Base-by-base conservation (phyloP, 2,329 filamentous ascomycete genomes). In the Colletotrichum somersetense region DNA sequence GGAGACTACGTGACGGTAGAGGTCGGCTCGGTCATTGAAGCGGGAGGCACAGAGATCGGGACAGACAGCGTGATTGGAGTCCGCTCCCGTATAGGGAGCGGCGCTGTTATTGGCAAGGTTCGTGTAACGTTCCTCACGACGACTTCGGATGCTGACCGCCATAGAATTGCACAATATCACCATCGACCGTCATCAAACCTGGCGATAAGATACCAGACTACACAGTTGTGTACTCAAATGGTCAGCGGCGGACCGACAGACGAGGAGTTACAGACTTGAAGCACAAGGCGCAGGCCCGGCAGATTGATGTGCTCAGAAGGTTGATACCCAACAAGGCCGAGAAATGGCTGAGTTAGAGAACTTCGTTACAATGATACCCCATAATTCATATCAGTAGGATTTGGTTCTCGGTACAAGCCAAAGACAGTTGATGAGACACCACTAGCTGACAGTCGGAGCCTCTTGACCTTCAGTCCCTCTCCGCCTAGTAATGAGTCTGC, bases 121-220 rank as follows among this genome's bases (percentile, higher is more conserved):
- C 20, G 40, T 62, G 26, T 20, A 33, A 53, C 11, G 38, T 42
- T 35, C 10, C 6, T 5, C 11, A 20, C 12, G 26, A 58, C 30
- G 18, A 38, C n/a, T 2, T 64, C 38, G 56, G 42, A 62, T 46
- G 40, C 64, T 72, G 40, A 72, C 38, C 46, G n/a, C 14, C 50
- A 18, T 40, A 91, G 86, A 89, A 94, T 78, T 92, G 92, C 77
- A 94, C 92, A 30, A 85, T 95, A 63, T 91, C 92, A 10, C 87
- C 92, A 0, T 85, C 89, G 71, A 91, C 88, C 33, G 84, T 86
- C 35, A 83, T 95, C 53, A 80, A 82, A 0, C 87, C 89, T 12
- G 87, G 88, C 0, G 88, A 89, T 42, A 81, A 84, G 14, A 78
- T 95, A 0, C 88, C 88, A 0, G 91, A 94, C 72, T 90, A 88